These are phyloP conservation scores for Rhizoclosmatium sp. DNA, from an alignment of 192 early-diverging fungal species.

Conservation along the genomic window DNA sequence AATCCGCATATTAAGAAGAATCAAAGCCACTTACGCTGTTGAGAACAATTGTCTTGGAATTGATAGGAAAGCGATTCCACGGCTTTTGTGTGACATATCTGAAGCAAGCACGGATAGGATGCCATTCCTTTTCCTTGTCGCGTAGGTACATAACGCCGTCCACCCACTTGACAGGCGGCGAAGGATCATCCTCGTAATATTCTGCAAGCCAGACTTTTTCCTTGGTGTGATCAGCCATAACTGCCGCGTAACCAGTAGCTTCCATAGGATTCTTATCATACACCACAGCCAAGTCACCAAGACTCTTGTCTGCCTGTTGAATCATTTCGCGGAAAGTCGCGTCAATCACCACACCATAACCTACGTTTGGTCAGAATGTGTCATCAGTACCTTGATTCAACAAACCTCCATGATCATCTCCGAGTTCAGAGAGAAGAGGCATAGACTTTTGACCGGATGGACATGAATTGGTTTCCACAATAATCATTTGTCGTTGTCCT, in stretches of 20 bases:
- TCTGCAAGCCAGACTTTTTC: constrained; percentile 84
- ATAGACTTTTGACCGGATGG: constrained; percentile 92
- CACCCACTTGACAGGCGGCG: constrained; percentile 82
- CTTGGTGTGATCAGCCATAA: constrained; percentile 76
- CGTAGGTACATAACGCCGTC: constrained; percentile 78
- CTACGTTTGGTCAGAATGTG: constrained; percentile 54
- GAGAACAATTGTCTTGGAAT: constrained; percentile 77
- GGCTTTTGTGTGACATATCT: constrained; percentile 89
- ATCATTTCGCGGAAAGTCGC: constrained; percentile 79
- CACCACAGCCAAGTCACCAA: constrained; percentile 84
- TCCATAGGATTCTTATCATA: constrained; percentile 93
- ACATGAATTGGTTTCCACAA: constrained; percentile 91
- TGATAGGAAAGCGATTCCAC: constrained; percentile 84
- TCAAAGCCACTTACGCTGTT: constrained; percentile 58
- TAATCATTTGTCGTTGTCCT: constrained; percentile 90
- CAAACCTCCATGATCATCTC: constrained; percentile 68
- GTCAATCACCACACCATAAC: constrained; percentile 83
- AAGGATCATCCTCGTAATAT: constrained; percentile 74
- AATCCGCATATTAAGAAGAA: not conserved
- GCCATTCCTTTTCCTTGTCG: constrained; percentile 74
- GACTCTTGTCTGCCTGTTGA: constrained; percentile 58
- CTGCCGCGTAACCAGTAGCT: constrained; percentile 81
- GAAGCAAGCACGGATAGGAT: constrained; percentile 86
- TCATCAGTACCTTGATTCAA: constrained; percentile 18
- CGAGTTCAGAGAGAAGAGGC: constrained; percentile 81